Conservation (phyloP, 768 basidiomycete genomes). For the Phanerodontia chrysosporium region DNA sequence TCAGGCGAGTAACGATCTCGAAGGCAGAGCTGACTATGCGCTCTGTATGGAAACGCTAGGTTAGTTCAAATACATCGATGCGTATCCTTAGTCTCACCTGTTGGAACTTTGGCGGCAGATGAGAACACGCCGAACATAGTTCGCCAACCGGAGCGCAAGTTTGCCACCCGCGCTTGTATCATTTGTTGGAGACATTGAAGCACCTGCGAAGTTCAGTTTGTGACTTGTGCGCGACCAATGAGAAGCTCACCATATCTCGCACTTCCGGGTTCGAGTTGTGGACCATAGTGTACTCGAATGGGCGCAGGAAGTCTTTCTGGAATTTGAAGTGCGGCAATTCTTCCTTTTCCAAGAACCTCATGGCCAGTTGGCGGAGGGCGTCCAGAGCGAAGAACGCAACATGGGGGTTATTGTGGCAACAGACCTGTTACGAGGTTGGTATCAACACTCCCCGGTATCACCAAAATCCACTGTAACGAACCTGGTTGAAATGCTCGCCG, state of each 20-base stretch:
- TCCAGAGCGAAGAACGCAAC: conserved; percentile 97
- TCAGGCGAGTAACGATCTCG: conserved; percentile 89
- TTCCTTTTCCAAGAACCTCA: conserved; percentile 98
- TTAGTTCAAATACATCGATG: not conserved
- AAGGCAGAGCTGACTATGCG: conserved; percentile 91
- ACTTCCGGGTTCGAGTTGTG: conserved; percentile 95
- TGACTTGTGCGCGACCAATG: too few species aligned
- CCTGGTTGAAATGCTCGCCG: conserved; percentile 98
- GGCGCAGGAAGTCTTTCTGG: conserved; percentile 97
- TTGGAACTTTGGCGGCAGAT: conserved; percentile 88
- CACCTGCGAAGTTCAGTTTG: conserved; percentile 50
- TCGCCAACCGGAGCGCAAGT: conserved; percentile 96
- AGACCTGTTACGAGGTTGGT: conserved; percentile 67
- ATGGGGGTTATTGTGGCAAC: conserved; percentile 95
- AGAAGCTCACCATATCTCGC: conserved; percentile 76
- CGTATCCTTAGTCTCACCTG: conserved; percentile 59
- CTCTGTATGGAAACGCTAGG: conserved; percentile 42
- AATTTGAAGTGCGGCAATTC: conserved; percentile 98
- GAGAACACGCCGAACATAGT: conserved; percentile 99
- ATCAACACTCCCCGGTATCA: not conserved
- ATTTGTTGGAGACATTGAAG: conserved; percentile 98
- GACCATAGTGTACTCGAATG: conserved; percentile 97
- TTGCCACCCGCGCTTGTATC: conserved; percentile 92
- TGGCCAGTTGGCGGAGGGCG: conserved; percentile 92
- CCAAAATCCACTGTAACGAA: conserved; percentile 29